Evolutionary conservation across 345 rosid genomes (phyloP).

Genomic region (Gossypium bickii): DNA sequence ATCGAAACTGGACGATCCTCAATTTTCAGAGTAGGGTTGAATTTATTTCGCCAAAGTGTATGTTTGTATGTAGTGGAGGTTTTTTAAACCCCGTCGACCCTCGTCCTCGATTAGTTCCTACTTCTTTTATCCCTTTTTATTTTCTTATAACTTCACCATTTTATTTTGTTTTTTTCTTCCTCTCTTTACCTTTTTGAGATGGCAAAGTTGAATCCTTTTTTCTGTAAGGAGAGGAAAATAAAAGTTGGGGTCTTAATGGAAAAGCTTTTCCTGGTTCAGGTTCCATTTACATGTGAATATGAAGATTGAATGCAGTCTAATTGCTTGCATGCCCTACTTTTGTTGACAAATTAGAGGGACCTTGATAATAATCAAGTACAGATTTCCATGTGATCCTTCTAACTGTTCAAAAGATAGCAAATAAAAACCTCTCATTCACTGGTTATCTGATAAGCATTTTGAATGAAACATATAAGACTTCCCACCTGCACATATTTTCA

Average conservation of each 20-base stretch:
- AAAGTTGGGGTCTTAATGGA: conserved; percentile 19
- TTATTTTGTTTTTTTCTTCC: conserved; percentile 2
- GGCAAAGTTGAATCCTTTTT: conserved; percentile 26
- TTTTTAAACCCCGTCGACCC: conserved; percentile 17
- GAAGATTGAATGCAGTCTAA: too few species aligned
- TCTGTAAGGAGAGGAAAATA: conserved; percentile 32
- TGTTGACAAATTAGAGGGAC: too few species aligned
- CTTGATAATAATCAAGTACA: too few species aligned
- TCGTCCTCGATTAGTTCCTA: conserved; percentile 17
- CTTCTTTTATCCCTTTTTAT: conserved; percentile 2
- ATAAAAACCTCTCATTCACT: too few species aligned
- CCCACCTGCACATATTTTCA: too few species aligned
- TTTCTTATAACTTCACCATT: conserved; percentile 22
- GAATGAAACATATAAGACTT: too few species aligned
- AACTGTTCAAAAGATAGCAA: too few species aligned
- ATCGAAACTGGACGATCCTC: conserved; percentile 48
- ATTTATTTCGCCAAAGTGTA: conserved; percentile 22
- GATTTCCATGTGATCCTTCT: too few species aligned
- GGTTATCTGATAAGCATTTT: too few species aligned
- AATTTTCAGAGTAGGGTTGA: conserved; percentile 34
- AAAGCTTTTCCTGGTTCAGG: neutral
- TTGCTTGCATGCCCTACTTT: too few species aligned
- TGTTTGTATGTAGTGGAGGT: conserved; percentile 33
- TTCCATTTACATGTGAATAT: too few species aligned
- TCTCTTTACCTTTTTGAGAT: conserved; percentile 22